Base-by-base conservation (phyloP, 108 stramenopile genomes). In the Aureococcus anophagefferens region DNA sequence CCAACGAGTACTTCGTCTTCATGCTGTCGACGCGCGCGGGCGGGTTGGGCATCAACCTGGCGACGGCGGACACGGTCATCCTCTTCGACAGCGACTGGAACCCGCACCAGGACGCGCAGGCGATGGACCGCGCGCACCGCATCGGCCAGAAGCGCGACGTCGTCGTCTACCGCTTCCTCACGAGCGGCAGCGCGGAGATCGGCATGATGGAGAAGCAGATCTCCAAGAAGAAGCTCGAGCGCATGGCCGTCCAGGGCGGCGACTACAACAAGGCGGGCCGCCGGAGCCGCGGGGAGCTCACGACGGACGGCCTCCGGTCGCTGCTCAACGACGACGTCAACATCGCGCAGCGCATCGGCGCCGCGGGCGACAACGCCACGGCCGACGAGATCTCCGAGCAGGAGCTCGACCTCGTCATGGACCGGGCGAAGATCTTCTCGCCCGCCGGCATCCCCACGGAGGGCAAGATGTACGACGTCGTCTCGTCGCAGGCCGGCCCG, bases 61-160 rank as follows among this genome's bases (percentile, higher is more conserved):
- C 87, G 32, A 83, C 88, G 51, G 98, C 98, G 29, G 98, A 99
- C 75, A 99, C 96, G 0, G 95, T 94, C 74, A 97, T 99, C 74
- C 92, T 98, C 66, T 99, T 95, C 80, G 98, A 99, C 74, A 88
- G 86, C 71, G 96, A 99, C 79, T 98, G 96, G 96, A 99, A 99
- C 77, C 98, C 98, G 21, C 91, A 92, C 76, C 85, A 89, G 66
- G 89, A 97, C 79, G 76, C 80, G 31, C 94, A 95, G 72, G 94
- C 96, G 25, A 89, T 89, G 90, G 96, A 94, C 74, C 86, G 96
- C 34, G 90, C 90, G 51, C 90, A 93, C 81, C 87, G 93, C 65
- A 91, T 97, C 77, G 96, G 96, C 0, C 96, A 97, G 76, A 88
- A 82, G 34, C 80, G 87, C 33, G 90, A 92, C 4, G 96, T 97